These are phyloP conservation scores for Suillus clintonianus DNA, from an alignment of 768 basidiomycete genomes.

Conservation along the genomic window DNA sequence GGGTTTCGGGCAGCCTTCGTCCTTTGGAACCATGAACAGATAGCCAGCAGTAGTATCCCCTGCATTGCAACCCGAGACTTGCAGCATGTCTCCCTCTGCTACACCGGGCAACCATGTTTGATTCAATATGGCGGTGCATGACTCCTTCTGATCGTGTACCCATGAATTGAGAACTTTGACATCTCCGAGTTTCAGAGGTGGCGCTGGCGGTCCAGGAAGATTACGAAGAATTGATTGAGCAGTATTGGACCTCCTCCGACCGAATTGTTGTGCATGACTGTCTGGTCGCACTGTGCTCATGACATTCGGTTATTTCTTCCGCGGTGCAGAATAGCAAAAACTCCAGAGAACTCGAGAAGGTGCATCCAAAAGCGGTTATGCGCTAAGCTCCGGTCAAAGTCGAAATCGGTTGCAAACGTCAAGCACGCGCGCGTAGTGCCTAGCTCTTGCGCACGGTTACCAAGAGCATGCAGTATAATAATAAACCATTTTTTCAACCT, in stretches of 20 bases:
- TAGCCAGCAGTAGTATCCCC: slow-evolving; percentile 45
- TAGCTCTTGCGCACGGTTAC: background rate
- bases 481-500: background rate
- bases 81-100: slow-evolving; percentile 71
- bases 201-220: slow-evolving; percentile 28
- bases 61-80: slow-evolving; percentile 45
- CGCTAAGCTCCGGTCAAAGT: background rate
- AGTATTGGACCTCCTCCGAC: slow-evolving; percentile 74
- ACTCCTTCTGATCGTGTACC: slow-evolving; percentile 73
- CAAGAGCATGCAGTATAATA: background rate
- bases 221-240: slow-evolving; percentile 64
- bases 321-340: background rate
- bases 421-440: background rate
- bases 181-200: slow-evolving; percentile 63
- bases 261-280: slow-evolving; percentile 54
- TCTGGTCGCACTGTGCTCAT: slow-evolving; percentile 68
- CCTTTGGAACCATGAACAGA: slow-evolving; percentile 68
- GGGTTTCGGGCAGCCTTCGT: slow-evolving; percentile 60
- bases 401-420: background rate
- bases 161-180: slow-evolving; percentile 64
- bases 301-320: slow-evolving; percentile 5
- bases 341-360: background rate
- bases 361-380: background rate
- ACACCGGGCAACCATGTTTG: slow-evolving; percentile 79
- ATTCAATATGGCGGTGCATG: slow-evolving; percentile 64